Conservation (phyloP, 2,329 filamentous ascomycete genomes). For the Phialophora chinensis region DNA sequence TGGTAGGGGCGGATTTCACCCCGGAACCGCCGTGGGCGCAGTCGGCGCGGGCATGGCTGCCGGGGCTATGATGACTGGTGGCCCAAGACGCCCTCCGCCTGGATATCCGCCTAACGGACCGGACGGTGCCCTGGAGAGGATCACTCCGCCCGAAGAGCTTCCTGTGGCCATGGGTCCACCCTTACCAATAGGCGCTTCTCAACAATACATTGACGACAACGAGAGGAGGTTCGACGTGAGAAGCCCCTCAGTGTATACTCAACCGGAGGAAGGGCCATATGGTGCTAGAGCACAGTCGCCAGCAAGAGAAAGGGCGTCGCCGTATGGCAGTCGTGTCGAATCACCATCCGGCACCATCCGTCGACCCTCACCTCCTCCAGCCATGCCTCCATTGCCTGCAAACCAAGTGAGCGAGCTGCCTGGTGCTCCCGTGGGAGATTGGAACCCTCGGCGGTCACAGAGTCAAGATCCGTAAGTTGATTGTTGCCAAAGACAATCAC, state of each 20-base stretch:
- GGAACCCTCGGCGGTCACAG: constrained; percentile 27
- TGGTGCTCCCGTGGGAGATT: constrained; percentile 18
- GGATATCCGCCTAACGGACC: constrained; percentile 55
- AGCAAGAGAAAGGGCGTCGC: constrained; percentile 40
- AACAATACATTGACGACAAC: constrained; percentile 28
- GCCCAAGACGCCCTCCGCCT: constrained; percentile 53
- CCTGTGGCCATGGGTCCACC: constrained; percentile 25
- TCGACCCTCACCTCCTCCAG: constrained; percentile 62
- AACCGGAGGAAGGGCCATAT: constrained; percentile 58
- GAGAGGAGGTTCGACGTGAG: constrained; percentile 43
- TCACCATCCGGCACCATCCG: constrained; percentile 53
- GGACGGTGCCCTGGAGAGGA: constrained; percentile 46
- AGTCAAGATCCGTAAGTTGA: constrained; percentile 36
- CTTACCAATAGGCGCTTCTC: constrained; percentile 24
- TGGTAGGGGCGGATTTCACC: constrained; percentile 36
- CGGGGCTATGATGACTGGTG: constrained; percentile 50
- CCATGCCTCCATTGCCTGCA: constrained; percentile 64
- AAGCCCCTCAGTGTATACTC: constrained; percentile 34
- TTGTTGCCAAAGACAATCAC: not conserved
- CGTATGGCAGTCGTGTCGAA: constrained; percentile 35
- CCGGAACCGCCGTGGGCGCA: constrained; percentile 39
- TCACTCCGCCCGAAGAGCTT: constrained; percentile 49
- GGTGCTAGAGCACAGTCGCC: constrained; percentile 59
- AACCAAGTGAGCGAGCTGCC: constrained; percentile 25
- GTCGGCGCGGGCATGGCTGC: constrained; percentile 50